Percentiles rank a stretch among this genome's conserved stretches.
These are phyloP conservation scores for Stachybotrys elegans DNA, from an alignment of 2,329 filamentous ascomycete genomes.

Conservation along the genomic window DNA sequence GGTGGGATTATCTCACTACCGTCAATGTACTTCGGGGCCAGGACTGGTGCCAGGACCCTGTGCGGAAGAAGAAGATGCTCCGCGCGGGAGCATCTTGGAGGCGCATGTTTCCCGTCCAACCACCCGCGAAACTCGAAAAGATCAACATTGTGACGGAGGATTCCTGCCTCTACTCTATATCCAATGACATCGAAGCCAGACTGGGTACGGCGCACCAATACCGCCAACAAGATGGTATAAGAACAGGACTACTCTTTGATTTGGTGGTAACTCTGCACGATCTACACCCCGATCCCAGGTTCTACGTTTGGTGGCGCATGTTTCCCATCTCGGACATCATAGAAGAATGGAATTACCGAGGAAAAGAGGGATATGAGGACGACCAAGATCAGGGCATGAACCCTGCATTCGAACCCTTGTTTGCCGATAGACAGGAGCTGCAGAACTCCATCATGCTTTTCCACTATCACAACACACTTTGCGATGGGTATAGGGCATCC, in stretches of 20 bases:
- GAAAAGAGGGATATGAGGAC: too few species aligned
- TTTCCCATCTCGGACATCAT: too few species aligned
- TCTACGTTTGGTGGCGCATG: background rate
- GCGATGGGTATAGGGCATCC: too few species aligned
- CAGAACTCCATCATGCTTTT: too few species aligned
- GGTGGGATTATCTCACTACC: too few species aligned
- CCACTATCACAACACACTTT: too few species aligned
- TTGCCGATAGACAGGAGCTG: too few species aligned
- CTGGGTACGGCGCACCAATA: background rate
- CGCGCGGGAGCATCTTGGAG: background rate
- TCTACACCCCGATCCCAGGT: background rate
- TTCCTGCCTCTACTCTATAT: background rate
- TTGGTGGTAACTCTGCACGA: background rate
- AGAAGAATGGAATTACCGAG: too few species aligned
- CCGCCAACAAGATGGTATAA: background rate
- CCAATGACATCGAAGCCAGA: background rate
- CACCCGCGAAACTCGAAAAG: background rate
- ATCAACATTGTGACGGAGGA: background rate
- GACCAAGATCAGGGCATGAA: too few species aligned
- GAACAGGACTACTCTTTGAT: background rate
- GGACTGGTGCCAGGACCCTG: background rate
- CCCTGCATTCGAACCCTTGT: too few species aligned
- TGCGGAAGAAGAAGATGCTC: background rate
- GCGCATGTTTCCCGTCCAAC: constrained; percentile 2
- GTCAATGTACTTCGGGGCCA: too few species aligned